Percentiles rank a stretch among this genome's conserved stretches.
Conservation (phyloP, 1,284 basidiomycete genomes). For the Malassezia vespertilionis region DNA sequence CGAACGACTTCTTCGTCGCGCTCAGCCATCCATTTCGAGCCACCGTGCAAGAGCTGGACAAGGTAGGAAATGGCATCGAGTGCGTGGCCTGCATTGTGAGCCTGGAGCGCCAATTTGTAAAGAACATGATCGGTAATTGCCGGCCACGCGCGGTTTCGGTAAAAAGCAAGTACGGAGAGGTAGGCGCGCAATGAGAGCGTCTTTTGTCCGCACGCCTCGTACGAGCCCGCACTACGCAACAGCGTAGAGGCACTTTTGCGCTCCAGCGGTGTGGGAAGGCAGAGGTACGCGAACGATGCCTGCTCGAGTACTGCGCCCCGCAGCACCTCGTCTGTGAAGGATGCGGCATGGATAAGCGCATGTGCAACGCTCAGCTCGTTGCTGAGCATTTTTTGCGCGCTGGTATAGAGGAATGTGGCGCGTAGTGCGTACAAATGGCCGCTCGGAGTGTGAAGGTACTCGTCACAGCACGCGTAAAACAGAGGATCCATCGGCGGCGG, state of each 20-base stretch:
- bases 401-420: conserved; percentile 35
- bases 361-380: conserved; percentile 23
- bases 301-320: conserved; percentile 53
- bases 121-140: conserved; percentile 51
- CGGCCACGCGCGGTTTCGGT: conserved; percentile 46
- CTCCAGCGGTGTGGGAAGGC: conserved; percentile 36
- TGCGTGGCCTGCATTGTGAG: conserved; percentile 51
- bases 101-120: conserved; percentile 52
- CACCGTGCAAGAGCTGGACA: conserved; percentile 30
- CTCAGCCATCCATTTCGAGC: conserved; percentile 20
- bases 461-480: conserved; percentile 7
- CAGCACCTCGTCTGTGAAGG: conserved; percentile 50
- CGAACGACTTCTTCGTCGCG: conserved; percentile 49
- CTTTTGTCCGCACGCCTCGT: conserved; percentile 53
- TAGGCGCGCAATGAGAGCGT: conserved; percentile 25
- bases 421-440: conserved; percentile 25
- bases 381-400: conserved; percentile 24
- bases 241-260: conserved; percentile 51
- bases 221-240: conserved; percentile 51
- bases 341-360: conserved; percentile 28
- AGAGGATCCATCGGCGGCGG: too few relatives aligned
- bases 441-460: neutral
- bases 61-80: conserved; percentile 51
- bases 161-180: conserved; percentile 21
- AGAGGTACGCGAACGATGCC: conserved; percentile 50